Evolutionary conservation across 306 rosid species (phyloP).

Genomic region (Pueraria montana): DNA sequence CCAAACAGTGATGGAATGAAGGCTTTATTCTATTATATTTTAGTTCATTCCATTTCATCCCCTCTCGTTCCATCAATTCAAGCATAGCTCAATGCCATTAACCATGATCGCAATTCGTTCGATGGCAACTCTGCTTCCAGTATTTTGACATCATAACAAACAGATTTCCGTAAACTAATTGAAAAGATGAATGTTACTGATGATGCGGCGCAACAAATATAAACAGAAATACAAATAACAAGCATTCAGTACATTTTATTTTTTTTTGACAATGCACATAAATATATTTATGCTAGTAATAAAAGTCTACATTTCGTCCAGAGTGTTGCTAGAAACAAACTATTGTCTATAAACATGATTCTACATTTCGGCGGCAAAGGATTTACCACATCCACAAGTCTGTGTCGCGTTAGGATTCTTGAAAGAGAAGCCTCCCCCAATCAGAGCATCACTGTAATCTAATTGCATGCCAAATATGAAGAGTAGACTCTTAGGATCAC

Average conservation of each 20-base stretch:
- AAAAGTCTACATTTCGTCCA: conserved; percentile 23
- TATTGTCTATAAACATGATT: conserved; percentile 50
- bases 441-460: conserved; percentile 95
- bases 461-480: conserved; percentile 95
- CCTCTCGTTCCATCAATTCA: background rate
- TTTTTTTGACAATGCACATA: conserved; percentile 3
- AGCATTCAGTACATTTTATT: background rate
- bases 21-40: background rate
- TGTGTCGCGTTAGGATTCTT: conserved; percentile 96
- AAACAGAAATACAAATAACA: conserved; percentile 32
- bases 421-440: conserved; percentile 97
- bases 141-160: background rate
- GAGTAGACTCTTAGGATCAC: conserved; percentile 97
- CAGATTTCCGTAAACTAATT: background rate
- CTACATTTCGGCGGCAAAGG: conserved; percentile 91
- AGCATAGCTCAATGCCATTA: background rate
- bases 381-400: conserved; percentile 99
- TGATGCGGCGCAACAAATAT: conserved; percentile 18
- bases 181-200: conserved; percentile 1
- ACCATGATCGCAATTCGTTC: background rate
- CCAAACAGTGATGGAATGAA: background rate
- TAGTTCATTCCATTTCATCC: background rate
- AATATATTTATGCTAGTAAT: conserved; percentile 31
- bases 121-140: background rate
- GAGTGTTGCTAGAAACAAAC: conserved; percentile 40